Evolutionary conservation across 345 rosid genomes (phyloP), one percentile per base, ranked within the genome.

Genomic region (Excoecaria cochinchinensis): DNA sequence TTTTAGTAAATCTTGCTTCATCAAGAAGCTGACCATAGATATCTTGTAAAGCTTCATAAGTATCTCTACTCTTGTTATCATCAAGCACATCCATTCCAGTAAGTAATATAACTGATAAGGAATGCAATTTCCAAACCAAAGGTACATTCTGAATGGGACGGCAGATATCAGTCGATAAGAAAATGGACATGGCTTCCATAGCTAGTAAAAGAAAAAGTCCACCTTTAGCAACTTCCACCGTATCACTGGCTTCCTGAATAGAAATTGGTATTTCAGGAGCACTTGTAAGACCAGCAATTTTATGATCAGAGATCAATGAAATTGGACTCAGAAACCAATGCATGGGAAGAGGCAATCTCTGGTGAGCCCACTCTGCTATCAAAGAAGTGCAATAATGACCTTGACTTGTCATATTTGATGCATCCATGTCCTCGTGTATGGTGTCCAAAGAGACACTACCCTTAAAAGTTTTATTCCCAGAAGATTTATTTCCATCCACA

Each of bases 261-360:
- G 16, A 31, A 80, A 80, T 74, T 59, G 68, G 16, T 9, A 38
- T 31, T 68, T 74, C 74, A 40, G 86, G 73, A 67, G 16, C 61
- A 72, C 74, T 81, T 58, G 59, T 72, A 71, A 60, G 78, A 70
- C 84, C 72, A 69, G 78, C 77, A 56, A 75, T 72, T 82, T 85
- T 80, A 70, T 82, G 72, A 55, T 74, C 74, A 48, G 74, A 76
- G 73, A 83, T 77, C 62, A 86, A 86, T 80, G 92, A 61, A 66
- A 95, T 84, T 78, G 99, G 86, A 84, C 95, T 95, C 76, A 95
- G 93, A 83, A 92, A 90, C 97, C 99, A 95, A 76, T 92, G 97
- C 75, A 77, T 69, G 66, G 97, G 94, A 76, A 95, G 89, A 4
- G 97, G 97, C 84, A 91, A 61, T 85, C 92, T 88, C 91, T 92